phyloP scores from a whole-genome alignment of 2,329 filamentous ascomycete genomes.

The Claviceps digitariae region DNA sequence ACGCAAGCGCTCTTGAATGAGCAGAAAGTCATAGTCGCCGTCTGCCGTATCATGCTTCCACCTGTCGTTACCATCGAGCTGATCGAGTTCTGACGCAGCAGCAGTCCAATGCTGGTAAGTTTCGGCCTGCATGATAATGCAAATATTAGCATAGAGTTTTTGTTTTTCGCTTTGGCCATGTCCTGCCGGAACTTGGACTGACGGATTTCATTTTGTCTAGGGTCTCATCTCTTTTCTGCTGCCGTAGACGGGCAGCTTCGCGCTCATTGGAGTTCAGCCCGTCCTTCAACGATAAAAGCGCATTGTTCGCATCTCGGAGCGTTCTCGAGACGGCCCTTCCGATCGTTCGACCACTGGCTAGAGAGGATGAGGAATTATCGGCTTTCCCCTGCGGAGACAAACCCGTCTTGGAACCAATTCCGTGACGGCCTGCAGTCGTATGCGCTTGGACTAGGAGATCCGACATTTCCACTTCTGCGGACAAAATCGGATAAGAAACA shows the following conservation, averaged over 20 bases:
- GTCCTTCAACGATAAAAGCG: slow-evolving; percentile 36
- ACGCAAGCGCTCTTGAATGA: slow-evolving; percentile 56
- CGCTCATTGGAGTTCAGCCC: slow-evolving; percentile 38
- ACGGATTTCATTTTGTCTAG: slow-evolving; percentile 53
- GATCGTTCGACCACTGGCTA: not conserved
- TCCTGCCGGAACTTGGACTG: slow-evolving; percentile 13
- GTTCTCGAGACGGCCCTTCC: slow-evolving; percentile 3
- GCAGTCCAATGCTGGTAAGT: slow-evolving; percentile 59
- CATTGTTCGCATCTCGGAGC: slow-evolving; percentile 21
- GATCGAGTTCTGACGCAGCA: slow-evolving; percentile 65
- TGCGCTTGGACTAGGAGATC: slow-evolving; percentile 4
- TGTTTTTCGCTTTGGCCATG: not conserved
- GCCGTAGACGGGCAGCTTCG: slow-evolving; percentile 29
- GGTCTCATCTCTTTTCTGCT: slow-evolving; percentile 49
- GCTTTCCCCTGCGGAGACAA: not conserved
- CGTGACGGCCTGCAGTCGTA: slow-evolving; percentile 1
- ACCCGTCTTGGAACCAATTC: not conserved
- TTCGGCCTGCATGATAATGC: slow-evolving; percentile 38
- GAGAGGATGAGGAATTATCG: not conserved
- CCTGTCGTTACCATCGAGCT: slow-evolving; percentile 62
- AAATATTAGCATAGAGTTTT: not conserved
- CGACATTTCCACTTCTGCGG: slow-evolving; percentile 1
- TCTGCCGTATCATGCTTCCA: slow-evolving; percentile 59
- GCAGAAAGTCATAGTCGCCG: slow-evolving; percentile 56
- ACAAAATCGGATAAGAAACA: not conserved